These are phyloP conservation scores for Metschnikowia gelsemii DNA, from an alignment of 805 yeast genomes.

Conservation along the genomic window DNA sequence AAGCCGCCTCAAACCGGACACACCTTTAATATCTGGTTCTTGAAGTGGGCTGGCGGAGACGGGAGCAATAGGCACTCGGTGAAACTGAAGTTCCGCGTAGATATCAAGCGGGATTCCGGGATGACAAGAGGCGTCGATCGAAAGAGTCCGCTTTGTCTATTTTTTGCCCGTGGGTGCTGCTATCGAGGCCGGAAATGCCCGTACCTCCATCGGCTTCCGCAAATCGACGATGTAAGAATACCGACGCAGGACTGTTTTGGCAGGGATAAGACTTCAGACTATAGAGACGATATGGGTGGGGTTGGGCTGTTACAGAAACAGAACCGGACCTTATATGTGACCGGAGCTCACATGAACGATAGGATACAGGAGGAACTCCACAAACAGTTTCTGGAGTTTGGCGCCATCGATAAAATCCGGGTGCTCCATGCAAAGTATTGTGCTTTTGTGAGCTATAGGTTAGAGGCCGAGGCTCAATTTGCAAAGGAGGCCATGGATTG, in stretches of 20 bases:
- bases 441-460: constrained; percentile 72
- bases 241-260: constrained; percentile 88
- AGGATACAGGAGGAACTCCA: constrained; percentile 36
- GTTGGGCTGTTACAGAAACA: constrained; percentile 72
- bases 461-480: constrained; percentile 82
- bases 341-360: constrained; percentile 48
- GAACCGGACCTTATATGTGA: constrained; percentile 79
- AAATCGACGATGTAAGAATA: constrained; percentile 52
- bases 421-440: constrained; percentile 61
- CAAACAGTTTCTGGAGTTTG: constrained; percentile 67
- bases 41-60: constrained; percentile 81
- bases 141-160: constrained; percentile 63
- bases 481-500: constrained; percentile 93
- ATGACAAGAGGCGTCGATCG: constrained; percentile 62
- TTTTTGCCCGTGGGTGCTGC: constrained; percentile 89
- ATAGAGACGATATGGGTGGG: constrained; percentile 93
- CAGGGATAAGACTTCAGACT: constrained; percentile 76
- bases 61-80: constrained; percentile 45
- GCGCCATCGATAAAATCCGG: constrained; percentile 66
- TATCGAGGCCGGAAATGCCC: constrained; percentile 72
- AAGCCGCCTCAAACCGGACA: constrained; percentile 80
- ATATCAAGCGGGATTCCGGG: constrained; percentile 67
- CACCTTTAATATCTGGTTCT: constrained; percentile 83
- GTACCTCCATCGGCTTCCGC: constrained; percentile 76
- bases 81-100: constrained; percentile 58